Base-by-base conservation (phyloP, 2,329 filamentous ascomycete genomes). In the Thielaviopsis populi region DNA sequence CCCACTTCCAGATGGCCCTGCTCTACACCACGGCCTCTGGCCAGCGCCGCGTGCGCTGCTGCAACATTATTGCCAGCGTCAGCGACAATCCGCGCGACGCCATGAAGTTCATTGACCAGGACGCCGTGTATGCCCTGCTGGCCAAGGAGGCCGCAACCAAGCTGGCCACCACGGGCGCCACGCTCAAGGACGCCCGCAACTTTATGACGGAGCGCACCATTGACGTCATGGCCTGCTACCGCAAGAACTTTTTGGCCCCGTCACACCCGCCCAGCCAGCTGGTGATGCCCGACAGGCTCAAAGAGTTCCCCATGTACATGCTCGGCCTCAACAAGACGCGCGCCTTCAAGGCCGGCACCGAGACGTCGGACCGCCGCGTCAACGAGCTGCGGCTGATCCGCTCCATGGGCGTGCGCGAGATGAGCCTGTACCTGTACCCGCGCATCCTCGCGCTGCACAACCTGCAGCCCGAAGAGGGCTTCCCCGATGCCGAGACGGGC, bases 221-320 rank as follows among this genome's bases (percentile, higher is more conserved):
- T 65, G 92, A 97, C 71, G 88, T 97, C 63, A 82, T 97, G 65
- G 88, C 91, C 33, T 87, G 86, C 63, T 97, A 99, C 74, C 85
- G 94, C 68, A 97, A 95, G 76, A 87, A 96, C 74, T 94, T 94
- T 69, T 88, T 90, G 4, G 78, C 83, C 1, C 88, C 88, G 65
- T 83, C 85, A 2, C 89, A 95, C 70, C 92, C 94, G 8, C 89
- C 91, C 1, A 89, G 91, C 4, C 91, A 99, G 74, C 83, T 99
- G 37, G 91, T 99, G 37, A 84, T 99, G 75, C 94, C 94, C 0
- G 94, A 99, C 75, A 89, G 92, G 68, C 81, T 99, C 37, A 97
- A 97, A 73, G 94, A 99, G 72, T 91, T 96, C 70, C 85, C 88
- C 70, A 97, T 99, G 91, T 97, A 94, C 74, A 89, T 95, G 75